These are phyloP conservation scores for Flaveria robusta DNA, from an alignment of 129 eudicot species.

Conservation along the genomic window DNA sequence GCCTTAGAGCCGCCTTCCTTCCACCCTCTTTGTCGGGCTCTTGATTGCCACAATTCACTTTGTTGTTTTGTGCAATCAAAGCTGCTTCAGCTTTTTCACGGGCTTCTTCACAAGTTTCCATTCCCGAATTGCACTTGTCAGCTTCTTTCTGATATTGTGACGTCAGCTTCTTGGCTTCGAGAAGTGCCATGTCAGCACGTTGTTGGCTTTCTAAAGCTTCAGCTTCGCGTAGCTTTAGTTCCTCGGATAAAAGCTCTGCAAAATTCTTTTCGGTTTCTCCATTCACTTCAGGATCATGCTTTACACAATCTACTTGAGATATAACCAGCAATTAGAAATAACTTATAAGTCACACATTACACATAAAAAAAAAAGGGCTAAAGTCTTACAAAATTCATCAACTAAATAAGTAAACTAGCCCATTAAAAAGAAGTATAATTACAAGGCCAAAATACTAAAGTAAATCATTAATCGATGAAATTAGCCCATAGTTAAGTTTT, in stretches of 20 bases:
- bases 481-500: not conserved
- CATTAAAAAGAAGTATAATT: not conserved
- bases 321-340: not conserved
- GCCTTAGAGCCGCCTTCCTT: constrained; percentile 53
- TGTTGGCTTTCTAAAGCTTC: constrained; percentile 75
- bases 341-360: not conserved
- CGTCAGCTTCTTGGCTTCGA: constrained; percentile 87
- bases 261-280: constrained; percentile 92
- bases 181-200: constrained; percentile 81
- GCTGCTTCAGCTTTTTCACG: constrained; percentile 85
- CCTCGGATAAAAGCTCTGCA: constrained; percentile 74
- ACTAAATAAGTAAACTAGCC: no score
- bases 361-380: no score
- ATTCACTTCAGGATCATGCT: constrained; percentile 86
- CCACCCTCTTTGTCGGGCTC: constrained; percentile 95
- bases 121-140: constrained; percentile 92
- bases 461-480: not conserved
- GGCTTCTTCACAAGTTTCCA: constrained; percentile 97
- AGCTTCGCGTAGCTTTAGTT: constrained; percentile 70
- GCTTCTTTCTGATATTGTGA: constrained; percentile 96
- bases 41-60: constrained; percentile 72
- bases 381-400: no score
- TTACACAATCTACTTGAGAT: constrained; percentile 65
- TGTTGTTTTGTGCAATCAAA: constrained; percentile 62
- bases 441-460: not conserved